Percentiles rank a stretch among this genome's conserved stretches.
Evolutionary conservation across 345 rosid species (phyloP).

Genomic region (Citrus sp.): DNA sequence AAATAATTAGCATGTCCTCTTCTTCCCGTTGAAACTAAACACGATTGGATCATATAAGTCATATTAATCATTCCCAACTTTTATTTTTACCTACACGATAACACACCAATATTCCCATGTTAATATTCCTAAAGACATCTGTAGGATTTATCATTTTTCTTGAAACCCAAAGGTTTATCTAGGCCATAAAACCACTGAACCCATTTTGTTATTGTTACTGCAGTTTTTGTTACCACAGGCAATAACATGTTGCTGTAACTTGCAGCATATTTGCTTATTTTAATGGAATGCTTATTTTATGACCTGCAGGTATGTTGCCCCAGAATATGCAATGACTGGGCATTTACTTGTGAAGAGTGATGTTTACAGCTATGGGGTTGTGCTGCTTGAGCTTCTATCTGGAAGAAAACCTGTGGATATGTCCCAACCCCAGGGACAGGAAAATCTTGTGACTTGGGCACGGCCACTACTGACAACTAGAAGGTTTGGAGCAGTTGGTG

Average conservation of each 20-base stretch:
- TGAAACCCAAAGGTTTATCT: neutral
- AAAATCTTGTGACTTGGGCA: constrained; percentile 97
- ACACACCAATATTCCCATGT: neutral
- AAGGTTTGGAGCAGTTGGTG: constrained; percentile 79
- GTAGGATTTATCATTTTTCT: neutral
- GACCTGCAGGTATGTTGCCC: constrained; percentile 88
- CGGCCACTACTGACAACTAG: constrained; percentile 77
- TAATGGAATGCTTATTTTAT: constrained; percentile 1
- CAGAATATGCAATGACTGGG: constrained; percentile 99
- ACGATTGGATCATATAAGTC: neutral
- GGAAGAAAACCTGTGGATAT: constrained; percentile 98
- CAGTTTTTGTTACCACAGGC: neutral
- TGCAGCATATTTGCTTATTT: neutral
- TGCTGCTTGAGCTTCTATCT: constrained; percentile 94
- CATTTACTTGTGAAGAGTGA: constrained; percentile 98
- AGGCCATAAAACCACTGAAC: neutral
- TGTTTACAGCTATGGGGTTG: constrained; percentile 97
- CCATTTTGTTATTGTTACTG: neutral
- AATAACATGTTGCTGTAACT: neutral
- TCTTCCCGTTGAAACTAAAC: neutral
- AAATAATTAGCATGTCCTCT: neutral
- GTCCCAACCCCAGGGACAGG: constrained; percentile 98
- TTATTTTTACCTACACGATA: neutral
- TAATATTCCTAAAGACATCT: neutral
- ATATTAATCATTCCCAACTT: neutral